A percentile compares a stretch with the other conserved stretches of the same genome.
Evolutionary conservation across 140 eudicot genomes (phyloP).

Genomic region (Bidens hawaiensis): DNA sequence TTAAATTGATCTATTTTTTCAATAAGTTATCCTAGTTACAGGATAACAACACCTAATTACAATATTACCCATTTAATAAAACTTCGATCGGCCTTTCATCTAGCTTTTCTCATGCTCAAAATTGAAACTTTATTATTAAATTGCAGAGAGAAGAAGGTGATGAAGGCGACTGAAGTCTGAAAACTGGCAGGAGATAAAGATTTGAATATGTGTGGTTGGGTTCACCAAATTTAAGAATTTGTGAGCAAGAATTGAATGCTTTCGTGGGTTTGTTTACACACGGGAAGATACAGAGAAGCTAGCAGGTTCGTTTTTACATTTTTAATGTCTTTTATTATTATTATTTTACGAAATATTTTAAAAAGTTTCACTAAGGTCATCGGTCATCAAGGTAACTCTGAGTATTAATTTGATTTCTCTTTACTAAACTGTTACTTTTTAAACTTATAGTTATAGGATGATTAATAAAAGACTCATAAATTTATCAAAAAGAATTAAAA

Average conservation of each 20-base stretch:
- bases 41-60: too few species aligned
- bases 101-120: conserved; percentile 8
- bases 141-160: conserved; percentile 6
- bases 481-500: too few species aligned
- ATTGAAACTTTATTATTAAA: background rate
- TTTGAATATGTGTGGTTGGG: conserved; percentile 15
- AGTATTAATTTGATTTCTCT: too few species aligned
- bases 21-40: too few species aligned
- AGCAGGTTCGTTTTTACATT: background rate
- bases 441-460: too few species aligned
- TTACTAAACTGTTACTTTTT: too few species aligned
- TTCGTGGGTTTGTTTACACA: conserved; percentile 4
- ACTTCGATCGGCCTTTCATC: too few species aligned
- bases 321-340: too few species aligned
- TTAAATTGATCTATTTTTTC: too few species aligned
- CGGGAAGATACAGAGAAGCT: conserved; percentile 4
- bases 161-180: conserved; percentile 7
- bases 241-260: conserved; percentile 21
- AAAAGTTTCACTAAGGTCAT: background rate
- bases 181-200: conserved; percentile 12
- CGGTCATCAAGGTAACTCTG: background rate
- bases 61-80: too few species aligned
- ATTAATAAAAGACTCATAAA: too few species aligned
- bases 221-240: conserved; percentile 1
- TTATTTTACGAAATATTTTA: background rate